Base-by-base conservation (phyloP, 140 eudicot species). In the Anethum foeniculum region DNA sequence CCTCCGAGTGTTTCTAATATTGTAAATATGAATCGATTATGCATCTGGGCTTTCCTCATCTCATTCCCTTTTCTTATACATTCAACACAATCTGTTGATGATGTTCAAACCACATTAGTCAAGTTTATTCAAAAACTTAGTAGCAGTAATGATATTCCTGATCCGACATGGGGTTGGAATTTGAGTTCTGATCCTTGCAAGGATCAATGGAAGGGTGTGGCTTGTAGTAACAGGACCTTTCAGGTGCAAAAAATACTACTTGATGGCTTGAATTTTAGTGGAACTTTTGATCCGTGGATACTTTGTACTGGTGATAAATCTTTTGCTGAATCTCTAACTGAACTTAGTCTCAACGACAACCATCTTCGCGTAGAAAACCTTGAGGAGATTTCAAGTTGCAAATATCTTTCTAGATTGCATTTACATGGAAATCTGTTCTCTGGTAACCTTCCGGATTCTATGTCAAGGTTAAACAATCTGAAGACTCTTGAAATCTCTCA, bases 121-220 rank as follows among this genome's bases (percentile, higher is more conserved):
- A 80, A 81, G 21, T 86, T 86, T 39, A 15, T 80, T 4, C 32
- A 23, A 19, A 49, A 80, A 38, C 86, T 86, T 36, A 54, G 81
- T 1, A 43, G 74, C 76, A 78, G 44, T 58, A 80, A 77, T 52
- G 71, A 71, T 46, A 25, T 46, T 43, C 46, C 81, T 39, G 44
- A 71, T 77, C 77, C 85, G 13, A 39, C 4, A 41, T 77, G 65
- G 49, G 86, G 84, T 71, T 86, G 89, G 89, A 83, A 83, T 36
- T 49, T 39, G 12, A 77, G 79, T 38, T 86, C 89, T 38, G 74
- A 81, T 21, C 89, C 86, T 32, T 86, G 89, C 73, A 74, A 64
- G 38, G 80, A 71, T n/a, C 30, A 77, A 3, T 86, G 89, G 89
- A 51, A 28, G 5, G 89, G 89, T 46, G 69, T 86, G 72, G 30